These are phyloP conservation scores for Colletotrichum phormii DNA, from an alignment of 2,329 filamentous ascomycete genomes.

Conservation along the genomic window DNA sequence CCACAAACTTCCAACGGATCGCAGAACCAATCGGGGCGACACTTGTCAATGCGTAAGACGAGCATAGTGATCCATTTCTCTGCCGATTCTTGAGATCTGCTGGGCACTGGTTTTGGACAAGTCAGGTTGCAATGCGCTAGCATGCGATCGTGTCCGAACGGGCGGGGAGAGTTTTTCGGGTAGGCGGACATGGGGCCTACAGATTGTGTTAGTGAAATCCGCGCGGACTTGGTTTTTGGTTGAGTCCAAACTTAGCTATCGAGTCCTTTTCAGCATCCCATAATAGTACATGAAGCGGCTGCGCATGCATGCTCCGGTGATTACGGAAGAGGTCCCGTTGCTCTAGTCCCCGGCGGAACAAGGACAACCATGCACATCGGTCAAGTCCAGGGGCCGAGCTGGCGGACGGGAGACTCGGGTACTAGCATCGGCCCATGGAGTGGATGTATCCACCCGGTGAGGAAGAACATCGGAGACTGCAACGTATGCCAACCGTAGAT, in stretches of 20 bases:
- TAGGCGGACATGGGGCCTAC: background rate
- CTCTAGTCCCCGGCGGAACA: conserved; percentile 17
- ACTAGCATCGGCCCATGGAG: conserved; percentile 29
- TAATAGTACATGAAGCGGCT: conserved; percentile 14
- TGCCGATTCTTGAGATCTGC: background rate
- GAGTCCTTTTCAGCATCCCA: conserved; percentile 1
- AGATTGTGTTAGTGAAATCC: conserved; percentile 2
- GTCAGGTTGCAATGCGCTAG: background rate
- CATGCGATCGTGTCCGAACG: background rate
- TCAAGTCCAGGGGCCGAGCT: conserved; percentile 15
- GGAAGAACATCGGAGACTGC: conserved; percentile 1
- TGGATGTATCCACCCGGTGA: conserved; percentile 34
- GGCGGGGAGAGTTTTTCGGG: background rate
- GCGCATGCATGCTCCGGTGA: conserved; percentile 26
- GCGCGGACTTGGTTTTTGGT: background rate
- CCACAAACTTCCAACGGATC: background rate
- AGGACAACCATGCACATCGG: conserved; percentile 35
- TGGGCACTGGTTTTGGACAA: background rate
- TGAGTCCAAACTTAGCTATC: conserved; percentile 23
- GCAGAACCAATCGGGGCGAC: no score
- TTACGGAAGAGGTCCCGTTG: conserved; percentile 27
- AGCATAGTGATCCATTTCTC: background rate
- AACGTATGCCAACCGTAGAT: background rate
- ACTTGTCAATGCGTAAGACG: background rate
- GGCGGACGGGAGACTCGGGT: conserved; percentile 22